Base-by-base conservation (phyloP, 108 stramenopile species). In the Epithemia pelagica region DNA sequence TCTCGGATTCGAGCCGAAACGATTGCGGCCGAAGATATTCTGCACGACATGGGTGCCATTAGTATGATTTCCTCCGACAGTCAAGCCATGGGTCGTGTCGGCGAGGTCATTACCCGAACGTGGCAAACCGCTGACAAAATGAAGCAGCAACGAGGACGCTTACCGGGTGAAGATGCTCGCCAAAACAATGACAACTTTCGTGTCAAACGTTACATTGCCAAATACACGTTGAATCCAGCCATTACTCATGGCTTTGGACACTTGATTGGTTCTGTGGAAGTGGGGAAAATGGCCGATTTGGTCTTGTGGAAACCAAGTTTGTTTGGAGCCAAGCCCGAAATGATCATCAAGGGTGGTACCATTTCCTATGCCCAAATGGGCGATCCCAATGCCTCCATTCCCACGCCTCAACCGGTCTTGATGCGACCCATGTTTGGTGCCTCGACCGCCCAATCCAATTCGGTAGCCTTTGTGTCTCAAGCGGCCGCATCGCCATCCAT, bases 121-220 rank as follows among this genome's bases (percentile, higher is more conserved):
- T 99, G 98, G 98, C 96, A 98, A 72, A 98, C 97, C 0, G 97
- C 97, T 27, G 84, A 96, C 73, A 99, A 99, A 81, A 99, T 97
- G 96, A 97, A 97, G 78, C 69, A 66, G n/a, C 98, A 99, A 73
- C 88, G 94, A 21, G 98, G 98, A 15, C 72, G 81, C 1, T 78
- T 99, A 0, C 68, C 61, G 10, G 90, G 94, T 66, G 98, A 98
- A 71, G 74, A 72, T 52, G 79, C 54, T 7, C 20, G 51, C 15
- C 59, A 52, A 1, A 59, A 52, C 25, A 85, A 90, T 52, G 98
- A 99, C 78, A 99, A 99, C 65, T 79, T 85, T 53, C 88, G 98
- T 5, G 95, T 95, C 46, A 82, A 88, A 32, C 86, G 98, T 7
- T 99, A 97, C 77, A 57, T 99, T 29, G 96, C 98, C 54, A 99